These are phyloP conservation scores for Basipetospora chlamydospora DNA, from an alignment of 2,329 filamentous ascomycete species.

Conservation along the genomic window DNA sequence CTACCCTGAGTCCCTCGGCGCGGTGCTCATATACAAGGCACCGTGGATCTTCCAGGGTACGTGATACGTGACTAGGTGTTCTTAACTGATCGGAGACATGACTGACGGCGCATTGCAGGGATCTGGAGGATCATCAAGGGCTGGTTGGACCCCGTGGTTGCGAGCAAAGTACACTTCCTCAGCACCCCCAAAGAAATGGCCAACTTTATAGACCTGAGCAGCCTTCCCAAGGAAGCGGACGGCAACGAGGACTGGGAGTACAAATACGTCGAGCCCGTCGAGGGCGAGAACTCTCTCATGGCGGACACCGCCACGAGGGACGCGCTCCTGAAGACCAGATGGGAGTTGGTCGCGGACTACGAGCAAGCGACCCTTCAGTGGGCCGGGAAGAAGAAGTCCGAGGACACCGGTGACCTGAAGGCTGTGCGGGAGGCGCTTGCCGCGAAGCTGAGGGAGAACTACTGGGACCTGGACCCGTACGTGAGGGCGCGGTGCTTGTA, in stretches of 20 bases:
- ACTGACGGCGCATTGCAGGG: conserved; percentile 28
- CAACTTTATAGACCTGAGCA: conserved; percentile 54
- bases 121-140: conserved; percentile 92
- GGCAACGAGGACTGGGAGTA: conserved; percentile 79
- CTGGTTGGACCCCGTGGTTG: conserved; percentile 95
- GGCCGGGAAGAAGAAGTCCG: conserved; percentile 26
- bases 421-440: conserved; percentile 35
- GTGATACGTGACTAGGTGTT: no score
- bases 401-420: no score
- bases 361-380: conserved; percentile 64
- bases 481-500: conserved; percentile 71
- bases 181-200: conserved; percentile 67
- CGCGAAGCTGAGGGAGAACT: conserved; percentile 55
- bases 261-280: conserved; percentile 59
- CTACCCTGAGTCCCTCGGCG: conserved; percentile 83
- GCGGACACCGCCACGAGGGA: conserved; percentile 49
- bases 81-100: no score
- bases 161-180: conserved; percentile 85
- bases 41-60: conserved; percentile 91
- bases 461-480: conserved; percentile 85
- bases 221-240: conserved; percentile 71
- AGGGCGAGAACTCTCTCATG: conserved; percentile 66
- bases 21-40: conserved; percentile 85
- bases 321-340: conserved; percentile 47
- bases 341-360: conserved; percentile 53